Evolutionary conservation across 2,329 filamentous ascomycete species (phyloP).

Genomic region (Colletotrichum sp.): DNA sequence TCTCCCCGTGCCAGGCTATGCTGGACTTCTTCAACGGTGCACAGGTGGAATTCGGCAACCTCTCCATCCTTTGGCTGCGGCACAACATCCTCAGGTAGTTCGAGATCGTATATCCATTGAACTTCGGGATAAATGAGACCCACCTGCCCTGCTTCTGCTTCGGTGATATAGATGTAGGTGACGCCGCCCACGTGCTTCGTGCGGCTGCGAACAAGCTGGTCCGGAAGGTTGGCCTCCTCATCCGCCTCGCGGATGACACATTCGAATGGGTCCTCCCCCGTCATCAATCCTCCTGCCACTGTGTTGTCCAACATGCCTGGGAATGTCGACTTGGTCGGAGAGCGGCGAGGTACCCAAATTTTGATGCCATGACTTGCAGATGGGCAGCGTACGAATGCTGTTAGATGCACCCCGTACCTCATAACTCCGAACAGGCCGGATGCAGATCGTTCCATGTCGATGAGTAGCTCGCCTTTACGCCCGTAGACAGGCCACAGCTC

Average conservation of each 20-base stretch:
- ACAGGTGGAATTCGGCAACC: slow-evolving; percentile 83
- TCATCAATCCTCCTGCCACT: slow-evolving; percentile 82
- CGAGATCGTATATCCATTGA: slow-evolving; percentile 90
- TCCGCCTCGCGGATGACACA: slow-evolving; percentile 84
- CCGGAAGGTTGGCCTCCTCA: slow-evolving; percentile 86
- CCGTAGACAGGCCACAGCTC: slow-evolving; percentile 83
- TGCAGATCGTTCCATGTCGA: slow-evolving; percentile 79
- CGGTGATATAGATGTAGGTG: slow-evolving; percentile 85
- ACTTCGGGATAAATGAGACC: slow-evolving; percentile 88
- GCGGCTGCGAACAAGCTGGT: slow-evolving; percentile 66
- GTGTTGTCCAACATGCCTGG: slow-evolving; percentile 95
- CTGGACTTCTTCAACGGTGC: slow-evolving; percentile 78
- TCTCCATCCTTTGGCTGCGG: slow-evolving; percentile 86
- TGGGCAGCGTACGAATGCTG: slow-evolving; percentile 64
- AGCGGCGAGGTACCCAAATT: slow-evolving; percentile 84
- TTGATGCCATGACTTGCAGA: slow-evolving; percentile 61
- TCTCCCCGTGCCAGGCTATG: slow-evolving; percentile 71
- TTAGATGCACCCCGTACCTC: slow-evolving; percentile 84
- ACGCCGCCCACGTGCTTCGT: slow-evolving; percentile 71
- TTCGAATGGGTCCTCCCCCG: slow-evolving; percentile 80
- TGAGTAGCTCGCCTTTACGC: slow-evolving; percentile 65
- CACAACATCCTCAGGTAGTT: slow-evolving; percentile 70
- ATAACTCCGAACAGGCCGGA: slow-evolving; percentile 76
- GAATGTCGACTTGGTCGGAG: slow-evolving; percentile 83
- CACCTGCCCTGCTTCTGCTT: slow-evolving; percentile 79